phyloP scores from a whole-genome alignment of 2,329 filamentous ascomycete species.

The Aureobasidium pullulans region DNA sequence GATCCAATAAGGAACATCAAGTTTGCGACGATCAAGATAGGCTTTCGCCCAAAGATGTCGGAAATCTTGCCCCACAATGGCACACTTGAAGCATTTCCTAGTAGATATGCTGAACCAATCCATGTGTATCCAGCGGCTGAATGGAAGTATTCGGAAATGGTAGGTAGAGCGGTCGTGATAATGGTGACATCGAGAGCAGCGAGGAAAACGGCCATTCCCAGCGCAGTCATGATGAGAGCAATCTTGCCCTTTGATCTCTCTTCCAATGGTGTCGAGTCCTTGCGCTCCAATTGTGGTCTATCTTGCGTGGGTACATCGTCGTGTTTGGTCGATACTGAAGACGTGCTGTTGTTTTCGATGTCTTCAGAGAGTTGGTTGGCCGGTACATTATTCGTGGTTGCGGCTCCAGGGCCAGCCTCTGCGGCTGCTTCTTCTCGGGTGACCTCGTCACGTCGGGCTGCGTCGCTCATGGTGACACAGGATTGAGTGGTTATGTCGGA shows the following conservation, averaged over 20 bases:
- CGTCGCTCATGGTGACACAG: slow-evolving; percentile 2
- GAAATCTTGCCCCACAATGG: slow-evolving; percentile 57
- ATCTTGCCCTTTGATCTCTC: slow-evolving; percentile 33
- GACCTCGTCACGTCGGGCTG: neutral
- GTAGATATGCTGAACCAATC: slow-evolving; percentile 46
- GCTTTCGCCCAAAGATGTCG: slow-evolving; percentile 62
- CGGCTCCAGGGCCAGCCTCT: slow-evolving; percentile 18
- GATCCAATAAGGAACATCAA: slow-evolving; percentile 56
- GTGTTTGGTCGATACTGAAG: neutral
- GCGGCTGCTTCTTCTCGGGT: slow-evolving; percentile 17
- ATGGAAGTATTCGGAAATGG: slow-evolving; percentile 48
- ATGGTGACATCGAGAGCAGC: slow-evolving; percentile 57
- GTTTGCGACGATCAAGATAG: slow-evolving; percentile 53
- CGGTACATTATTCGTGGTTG: slow-evolving; percentile 16
- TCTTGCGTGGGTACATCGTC: slow-evolving; percentile 12
- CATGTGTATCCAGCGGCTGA: slow-evolving; percentile 45
- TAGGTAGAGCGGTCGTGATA: slow-evolving; percentile 54
- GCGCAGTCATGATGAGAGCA: slow-evolving; percentile 42
- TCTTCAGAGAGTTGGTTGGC: slow-evolving; percentile 17
- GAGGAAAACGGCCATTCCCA: slow-evolving; percentile 50
- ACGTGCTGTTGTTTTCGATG: slow-evolving; percentile 16
- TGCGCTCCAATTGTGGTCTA: slow-evolving; percentile 17
- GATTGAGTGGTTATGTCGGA: neutral
- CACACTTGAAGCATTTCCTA: slow-evolving; percentile 43
- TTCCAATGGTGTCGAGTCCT: slow-evolving; percentile 17